phyloP scores from a whole-genome alignment of 163 green algal species.

The Scenedesmus sp. region DNA sequence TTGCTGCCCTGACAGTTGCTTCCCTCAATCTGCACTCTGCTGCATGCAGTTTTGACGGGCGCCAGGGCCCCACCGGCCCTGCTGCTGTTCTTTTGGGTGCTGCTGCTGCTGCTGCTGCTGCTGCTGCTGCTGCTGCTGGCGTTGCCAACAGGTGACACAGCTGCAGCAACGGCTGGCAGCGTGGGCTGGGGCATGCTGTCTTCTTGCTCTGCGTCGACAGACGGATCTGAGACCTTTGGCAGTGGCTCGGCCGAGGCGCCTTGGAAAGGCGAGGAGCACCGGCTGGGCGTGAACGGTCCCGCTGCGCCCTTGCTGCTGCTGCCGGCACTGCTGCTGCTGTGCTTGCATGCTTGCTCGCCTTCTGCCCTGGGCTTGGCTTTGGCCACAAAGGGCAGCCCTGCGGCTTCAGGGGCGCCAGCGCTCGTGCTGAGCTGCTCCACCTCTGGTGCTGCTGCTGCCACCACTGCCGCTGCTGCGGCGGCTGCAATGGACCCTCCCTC shows the following conservation, averaged over 20 bases:
- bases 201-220: neutral
- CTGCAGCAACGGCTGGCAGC: neutral
- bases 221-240: neutral
- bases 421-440: neutral
- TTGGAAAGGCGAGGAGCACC: neutral
- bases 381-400: neutral
- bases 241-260: neutral
- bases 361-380: neutral
- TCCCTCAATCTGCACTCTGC: neutral
- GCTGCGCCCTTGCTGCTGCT: neutral
- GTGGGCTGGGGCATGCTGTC: neutral
- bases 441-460: neutral
- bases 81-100: neutral
- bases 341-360: neutral
- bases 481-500: neutral
- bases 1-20: neutral
- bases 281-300: neutral
- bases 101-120: neutral
- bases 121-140: too few species aligned
- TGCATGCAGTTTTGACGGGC: neutral
- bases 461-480: neutral
- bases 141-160: neutral
- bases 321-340: neutral
- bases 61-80: neutral
- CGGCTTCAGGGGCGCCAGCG: neutral